Base-by-base conservation (phyloP, 1,284 basidiomycete species). In the Rhodotorula sp. region DNA sequence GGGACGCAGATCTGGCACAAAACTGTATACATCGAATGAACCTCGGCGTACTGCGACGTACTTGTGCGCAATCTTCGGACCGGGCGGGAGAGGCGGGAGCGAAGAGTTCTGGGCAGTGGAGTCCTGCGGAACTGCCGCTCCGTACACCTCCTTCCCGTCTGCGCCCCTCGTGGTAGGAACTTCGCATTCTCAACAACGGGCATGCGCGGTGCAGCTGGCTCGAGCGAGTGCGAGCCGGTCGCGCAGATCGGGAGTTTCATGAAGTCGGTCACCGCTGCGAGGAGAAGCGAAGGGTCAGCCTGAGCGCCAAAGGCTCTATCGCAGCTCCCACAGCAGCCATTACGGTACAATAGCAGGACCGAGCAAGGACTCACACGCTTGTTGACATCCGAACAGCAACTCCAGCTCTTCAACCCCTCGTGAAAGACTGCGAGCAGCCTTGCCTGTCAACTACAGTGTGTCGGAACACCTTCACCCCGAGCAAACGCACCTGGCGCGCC, bases 181-280 rank as follows among this genome's bases (percentile, higher is more conserved):
- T 1, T 74, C 47, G 6, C 74, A 49, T n/a, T n/a, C n/a, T n/a
- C n/a, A n/a, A n/a, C n/a, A n/a, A n/a, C n/a, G n/a, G n/a, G n/a
- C n/a, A n/a, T n/a, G n/a, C n/a, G n/a, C n/a, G n/a, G n/a, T n/a
- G n/a, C n/a, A n/a, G n/a, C n/a, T n/a, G n/a, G n/a, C n/a, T 86
- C 85, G 53, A 83, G 81, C n/a, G 87, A 86, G 77, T 94, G 91
- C 36, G 81, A 79, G 58, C 88, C 86, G 75, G 85, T 84, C 29
- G 87, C 86, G 79, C 92, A 94, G 72, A 90, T 89, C 55, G 85
- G 83, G 68, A 94, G 87, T 52, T 85, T 85, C 87, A 95, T 89
- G 80, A 97, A 97, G 75, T 92, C 90, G 62, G 95, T 82, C 48
- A 94, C 93, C 2, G 94, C 92, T 81, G 59, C 15, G 29, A 15